These are phyloP conservation scores for Gnaphalium uliginosum DNA, from an alignment of 129 eudicot genomes.

Conservation along the genomic window DNA sequence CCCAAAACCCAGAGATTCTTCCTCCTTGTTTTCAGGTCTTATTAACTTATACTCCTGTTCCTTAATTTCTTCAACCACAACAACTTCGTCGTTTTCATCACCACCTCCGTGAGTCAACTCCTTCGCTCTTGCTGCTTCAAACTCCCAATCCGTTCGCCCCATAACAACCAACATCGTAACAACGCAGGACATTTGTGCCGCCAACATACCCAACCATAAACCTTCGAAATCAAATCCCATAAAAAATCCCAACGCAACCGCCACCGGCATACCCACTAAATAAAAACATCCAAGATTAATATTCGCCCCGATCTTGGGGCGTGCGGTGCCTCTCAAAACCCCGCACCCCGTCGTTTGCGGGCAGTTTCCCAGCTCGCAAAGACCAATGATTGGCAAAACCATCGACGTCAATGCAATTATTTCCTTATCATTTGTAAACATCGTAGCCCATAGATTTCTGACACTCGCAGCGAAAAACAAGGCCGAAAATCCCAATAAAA, in stretches of 20 bases:
- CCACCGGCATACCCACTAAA: constrained; percentile 87
- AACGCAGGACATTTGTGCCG: constrained; percentile 78
- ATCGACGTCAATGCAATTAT: constrained; percentile 64
- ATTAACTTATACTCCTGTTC: constrained; percentile 36
- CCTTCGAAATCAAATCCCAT: constrained; percentile 66
- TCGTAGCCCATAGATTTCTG: constrained; percentile 67
- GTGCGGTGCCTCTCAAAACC: constrained; percentile 78
- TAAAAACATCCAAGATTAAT: constrained; percentile 83
- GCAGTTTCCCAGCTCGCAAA: constrained; percentile 86
- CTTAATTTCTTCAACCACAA: constrained; percentile 36
- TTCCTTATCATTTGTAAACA: constrained; percentile 76
- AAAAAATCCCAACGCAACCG: constrained; percentile 60
- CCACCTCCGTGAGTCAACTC: constrained; percentile 43
- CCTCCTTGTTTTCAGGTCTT: constrained; percentile 42
- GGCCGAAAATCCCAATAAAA: constrained; percentile 60
- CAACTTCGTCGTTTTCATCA: not conserved
- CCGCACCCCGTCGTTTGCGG: constrained; percentile 96
- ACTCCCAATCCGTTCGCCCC: constrained; percentile 66
- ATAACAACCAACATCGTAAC: constrained; percentile 75
- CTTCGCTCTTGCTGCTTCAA: constrained; percentile 64
- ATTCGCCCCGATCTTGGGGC: constrained; percentile 83
- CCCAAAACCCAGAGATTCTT: constrained; percentile 46
- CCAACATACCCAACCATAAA: constrained; percentile 79
- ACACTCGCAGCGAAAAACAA: constrained; percentile 60
- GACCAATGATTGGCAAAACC: constrained; percentile 81